These are phyloP conservation scores for Komagataella pastoris DNA, from an alignment of 805 yeast species.

Conservation along the genomic window DNA sequence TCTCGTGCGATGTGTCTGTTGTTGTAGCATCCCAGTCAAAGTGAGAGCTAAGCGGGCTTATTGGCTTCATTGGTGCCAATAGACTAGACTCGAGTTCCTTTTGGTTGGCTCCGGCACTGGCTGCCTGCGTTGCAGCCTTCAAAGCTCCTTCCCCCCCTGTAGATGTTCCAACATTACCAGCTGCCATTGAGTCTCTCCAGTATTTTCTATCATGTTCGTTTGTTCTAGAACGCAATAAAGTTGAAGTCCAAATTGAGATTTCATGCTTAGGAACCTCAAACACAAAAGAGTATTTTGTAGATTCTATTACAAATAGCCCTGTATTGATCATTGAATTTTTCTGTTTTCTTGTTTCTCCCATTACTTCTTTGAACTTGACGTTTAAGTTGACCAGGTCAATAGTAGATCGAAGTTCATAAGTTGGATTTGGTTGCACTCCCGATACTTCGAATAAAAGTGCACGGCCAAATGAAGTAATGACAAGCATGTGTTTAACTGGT, in stretches of 20 bases:
- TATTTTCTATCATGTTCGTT: conserved; percentile 30
- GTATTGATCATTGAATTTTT: conserved; percentile 20
- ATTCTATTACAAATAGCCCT: conserved; percentile 43
- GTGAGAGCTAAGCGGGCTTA: neutral
- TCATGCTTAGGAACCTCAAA: conserved; percentile 43
- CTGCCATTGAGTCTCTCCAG: conserved; percentile 10
- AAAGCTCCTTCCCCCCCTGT: conserved; percentile 21
- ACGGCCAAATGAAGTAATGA: conserved; percentile 53
- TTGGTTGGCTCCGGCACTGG: conserved; percentile 3
- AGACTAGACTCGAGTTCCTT: neutral
- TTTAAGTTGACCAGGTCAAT: conserved; percentile 39
- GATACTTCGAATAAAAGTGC: conserved; percentile 37
- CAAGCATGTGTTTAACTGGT: conserved; percentile 32
- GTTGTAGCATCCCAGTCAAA: neutral
- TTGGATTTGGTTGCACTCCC: conserved; percentile 18
- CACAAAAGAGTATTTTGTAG: conserved; percentile 38
- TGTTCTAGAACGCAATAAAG: conserved; percentile 33
- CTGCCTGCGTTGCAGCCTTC: conserved; percentile 21
- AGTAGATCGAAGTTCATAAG: conserved; percentile 37
- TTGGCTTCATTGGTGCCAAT: neutral
- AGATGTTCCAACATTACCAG: conserved; percentile 17
- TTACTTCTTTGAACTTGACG: conserved; percentile 45
- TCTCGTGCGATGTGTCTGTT: neutral
- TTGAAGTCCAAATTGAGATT: conserved; percentile 42
- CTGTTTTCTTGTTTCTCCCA: conserved; percentile 21